Base-by-base conservation (phyloP, 352 stramenopile genomes). In the Phytopythium oedochilum region DNA sequence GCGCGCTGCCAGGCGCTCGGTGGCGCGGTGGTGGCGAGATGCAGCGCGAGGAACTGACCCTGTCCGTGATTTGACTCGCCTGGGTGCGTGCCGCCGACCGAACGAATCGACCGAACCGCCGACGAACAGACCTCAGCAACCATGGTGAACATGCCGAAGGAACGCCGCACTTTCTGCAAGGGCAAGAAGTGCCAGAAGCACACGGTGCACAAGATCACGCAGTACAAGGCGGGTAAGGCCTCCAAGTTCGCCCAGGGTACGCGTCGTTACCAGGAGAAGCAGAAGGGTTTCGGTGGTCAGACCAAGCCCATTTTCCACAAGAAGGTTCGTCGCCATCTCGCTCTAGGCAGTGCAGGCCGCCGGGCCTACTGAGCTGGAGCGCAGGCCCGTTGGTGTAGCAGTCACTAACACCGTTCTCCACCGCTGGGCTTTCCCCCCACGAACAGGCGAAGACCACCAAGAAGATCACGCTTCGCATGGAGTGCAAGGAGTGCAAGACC, bases 301-400 rank as follows among this genome's bases (percentile, higher is more conserved):
- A 99, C 97, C 66, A 99, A 99, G 94, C 97, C 97, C 62, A 92
- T 99, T 49, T 99, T 99, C 85, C 97, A 99, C 94, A 99, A 99
- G 89, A 99, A 99, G 86, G 72, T 75, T 52, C 53, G 61, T 59
- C 17, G 7, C 12, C 11, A 4, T 18, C 2, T 12, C 12, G 29
- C 6, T 20, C 35, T 20, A 7, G 7, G 14, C 6, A 20, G 14
- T 20, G 20, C 35, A 18, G 35, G 35, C 9, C 6, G 17, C 35
- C 35, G 35, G 2, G 35, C 14, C 14, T n/a, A n/a, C n/a, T n/a
- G n/a, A 14, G 5, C 17, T 43, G 25, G 7, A 18, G 18, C 38
- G n/a, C 38, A 23, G 38, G 6, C 18, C 5, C 25, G 18, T 5
- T 20, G 18, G 18, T 15, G 8, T 15, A n/a, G 11, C n/a, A 10